phyloP scores from a whole-genome alignment of 2,329 filamentous ascomycete species.

The Clarireedia monteithiana region DNA sequence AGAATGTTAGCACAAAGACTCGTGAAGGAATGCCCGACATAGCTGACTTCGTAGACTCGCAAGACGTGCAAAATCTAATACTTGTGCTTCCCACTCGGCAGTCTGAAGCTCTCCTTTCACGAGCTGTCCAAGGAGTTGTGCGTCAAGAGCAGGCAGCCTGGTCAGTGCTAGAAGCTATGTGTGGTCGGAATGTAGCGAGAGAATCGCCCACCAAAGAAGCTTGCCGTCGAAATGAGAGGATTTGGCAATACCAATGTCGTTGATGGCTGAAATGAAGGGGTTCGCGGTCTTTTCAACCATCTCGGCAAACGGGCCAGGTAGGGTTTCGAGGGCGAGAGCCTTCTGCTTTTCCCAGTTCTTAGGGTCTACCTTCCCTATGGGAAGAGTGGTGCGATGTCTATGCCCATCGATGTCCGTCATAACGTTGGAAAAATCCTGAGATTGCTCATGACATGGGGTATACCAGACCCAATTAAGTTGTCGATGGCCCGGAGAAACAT shows the following conservation, averaged over 20 bases:
- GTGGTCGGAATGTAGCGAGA: constrained; percentile 3
- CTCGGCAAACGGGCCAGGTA: constrained; percentile 2
- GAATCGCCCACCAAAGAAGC: constrained; percentile 11
- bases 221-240: constrained; percentile 7
- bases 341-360: background rate
- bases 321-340: background rate
- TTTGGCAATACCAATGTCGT: background rate
- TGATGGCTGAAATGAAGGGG: constrained; percentile 7
- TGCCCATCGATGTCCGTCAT: background rate
- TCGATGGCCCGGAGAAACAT: background rate
- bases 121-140: background rate
- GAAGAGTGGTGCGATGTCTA: background rate
- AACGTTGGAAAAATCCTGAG: background rate
- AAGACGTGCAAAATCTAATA: background rate
- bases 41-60: background rate
- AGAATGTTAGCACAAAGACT: background rate
- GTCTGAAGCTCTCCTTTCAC: constrained; percentile 1
- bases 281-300: constrained; percentile 8
- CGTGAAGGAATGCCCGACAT: background rate
- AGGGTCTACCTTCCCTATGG: background rate
- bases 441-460: background rate
- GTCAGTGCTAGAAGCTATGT: constrained; percentile 7
- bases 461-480: constrained; percentile 4
- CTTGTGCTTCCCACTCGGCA: background rate
- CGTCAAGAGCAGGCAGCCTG: constrained; percentile 8